Evolutionary conservation across 768 basidiomycete genomes (phyloP), one percentile per base, ranked within the genome.

Genomic region (Mycena epipterygia): DNA sequence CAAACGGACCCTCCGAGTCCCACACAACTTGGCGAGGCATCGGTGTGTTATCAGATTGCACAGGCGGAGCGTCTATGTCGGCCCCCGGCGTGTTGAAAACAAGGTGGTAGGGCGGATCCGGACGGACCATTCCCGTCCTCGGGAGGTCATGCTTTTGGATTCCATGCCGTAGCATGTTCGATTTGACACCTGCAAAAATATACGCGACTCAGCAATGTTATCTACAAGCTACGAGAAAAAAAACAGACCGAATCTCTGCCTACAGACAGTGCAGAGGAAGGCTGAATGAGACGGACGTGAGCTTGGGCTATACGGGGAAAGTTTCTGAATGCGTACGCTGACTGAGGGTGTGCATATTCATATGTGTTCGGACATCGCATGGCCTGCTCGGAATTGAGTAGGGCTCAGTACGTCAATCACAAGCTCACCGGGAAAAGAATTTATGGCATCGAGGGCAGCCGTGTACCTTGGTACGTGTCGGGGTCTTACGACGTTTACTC

Each of bases 1-100:
- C 27, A 27, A 67, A 51, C 5, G 66, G 66, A 6, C 66, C 66
- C 11, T 67, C 58, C 12, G 17, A 5, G 30, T 60, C 58, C 66
- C 66, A 67, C 2, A 46, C 14, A 3, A 67, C 9, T 41, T 21
- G 16, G 13, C n/a, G 1, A 4, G 27, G 44, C 55, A 39, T 51
- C 35, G 57, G 8, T 5, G 29, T 51, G 14, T 48, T n/a, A 53
- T 67, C 66, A 0, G 66, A 61, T 23, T n/a, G 49, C 9, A 67
- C 39, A n/a, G 39, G n/a, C 19, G 46, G 35, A 33, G 13, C 17
- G 3, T 21, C n/a, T 3, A 16, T 3, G 16, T 1, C 8, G 25
- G 48, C 23, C 21, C n/a, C n/a, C n/a, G n/a, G n/a, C n/a, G n/a
- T n/a, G n/a, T 52, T 41, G 16, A 67, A 59, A 35, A 53, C 30